Conservation (phyloP, 805 yeast species). For the Hanseniaspora occidentalis region DNA sequence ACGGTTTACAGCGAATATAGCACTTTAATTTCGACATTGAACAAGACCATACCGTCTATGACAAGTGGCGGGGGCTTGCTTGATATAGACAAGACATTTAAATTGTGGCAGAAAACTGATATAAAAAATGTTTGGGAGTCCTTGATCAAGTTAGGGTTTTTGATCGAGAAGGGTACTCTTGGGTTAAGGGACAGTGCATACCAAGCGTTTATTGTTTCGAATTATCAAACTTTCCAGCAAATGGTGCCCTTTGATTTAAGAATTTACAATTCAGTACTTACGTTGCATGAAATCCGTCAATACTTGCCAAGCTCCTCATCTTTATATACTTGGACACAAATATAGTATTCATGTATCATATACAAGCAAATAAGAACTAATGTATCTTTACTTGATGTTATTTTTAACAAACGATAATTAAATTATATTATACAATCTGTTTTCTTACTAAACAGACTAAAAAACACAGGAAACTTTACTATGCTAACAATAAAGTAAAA, state of each 20-base stretch:
- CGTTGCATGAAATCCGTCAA: slow-evolving; percentile 36
- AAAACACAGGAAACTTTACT: neutral
- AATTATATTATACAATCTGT: neutral
- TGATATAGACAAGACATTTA: slow-evolving; percentile 26
- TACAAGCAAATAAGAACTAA: neutral
- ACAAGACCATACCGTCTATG: slow-evolving; percentile 27
- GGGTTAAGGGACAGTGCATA: slow-evolving; percentile 29
- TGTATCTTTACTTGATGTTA: no score
- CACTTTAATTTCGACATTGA: slow-evolving; percentile 35
- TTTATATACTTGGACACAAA: slow-evolving; percentile 22
- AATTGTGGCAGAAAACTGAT: slow-evolving; percentile 49
- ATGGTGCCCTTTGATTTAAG: slow-evolving; percentile 30
- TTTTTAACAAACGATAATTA: no score
- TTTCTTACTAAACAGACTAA: neutral
- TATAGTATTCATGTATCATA: slow-evolving; percentile 8
- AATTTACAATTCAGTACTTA: slow-evolving; percentile 38
- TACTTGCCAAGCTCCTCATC: slow-evolving; percentile 20
- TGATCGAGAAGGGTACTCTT: slow-evolving; percentile 34
- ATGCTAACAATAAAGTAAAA: no score
- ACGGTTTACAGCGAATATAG: slow-evolving; percentile 65
- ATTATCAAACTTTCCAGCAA: slow-evolving; percentile 27
- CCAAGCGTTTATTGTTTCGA: slow-evolving; percentile 28
- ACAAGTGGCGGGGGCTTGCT: slow-evolving; percentile 9
- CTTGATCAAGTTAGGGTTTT: slow-evolving; percentile 40
- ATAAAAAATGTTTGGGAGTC: slow-evolving; percentile 67